Conservation (phyloP, 306 rosid genomes). For the Pyrus betulifolia region DNA sequence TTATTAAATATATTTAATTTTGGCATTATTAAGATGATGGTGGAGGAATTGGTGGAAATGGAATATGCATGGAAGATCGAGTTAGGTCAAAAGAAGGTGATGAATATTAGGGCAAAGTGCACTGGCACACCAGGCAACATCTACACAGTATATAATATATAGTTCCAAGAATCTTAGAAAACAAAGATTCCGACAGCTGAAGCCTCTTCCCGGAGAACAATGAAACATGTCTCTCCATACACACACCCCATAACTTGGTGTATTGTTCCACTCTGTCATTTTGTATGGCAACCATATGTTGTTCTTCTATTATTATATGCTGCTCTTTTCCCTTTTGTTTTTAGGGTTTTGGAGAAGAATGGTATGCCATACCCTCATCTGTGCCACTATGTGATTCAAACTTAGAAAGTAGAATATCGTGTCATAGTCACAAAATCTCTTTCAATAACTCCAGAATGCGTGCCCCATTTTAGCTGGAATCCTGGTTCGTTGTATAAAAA, state of each 20-base stretch:
- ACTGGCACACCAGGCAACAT: not conserved
- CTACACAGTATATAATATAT: not conserved
- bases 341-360: not conserved
- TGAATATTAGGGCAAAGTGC: not conserved
- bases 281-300: not conserved
- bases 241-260: not conserved
- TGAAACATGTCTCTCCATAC: conserved; percentile 7
- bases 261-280: not conserved
- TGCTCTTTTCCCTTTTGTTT: not conserved
- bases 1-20: not conserved
- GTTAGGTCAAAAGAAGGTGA: not conserved
- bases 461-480: no score
- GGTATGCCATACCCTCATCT: not conserved
- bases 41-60: not conserved
- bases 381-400: not conserved
- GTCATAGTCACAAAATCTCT: not conserved
- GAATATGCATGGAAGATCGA: not conserved
- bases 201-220: conserved; percentile 1
- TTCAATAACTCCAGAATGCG: not conserved
- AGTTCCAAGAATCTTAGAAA: not conserved
- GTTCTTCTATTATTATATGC: not conserved
- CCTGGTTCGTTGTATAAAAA: no score
- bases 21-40: not conserved
- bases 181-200: conserved; percentile 12
- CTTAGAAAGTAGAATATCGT: not conserved